Percentiles rank a stretch among this genome's conserved stretches.
phyloP scores from a whole-genome alignment of 2,329 filamentous ascomycete species.

The Trichoderma brevicompactum region DNA sequence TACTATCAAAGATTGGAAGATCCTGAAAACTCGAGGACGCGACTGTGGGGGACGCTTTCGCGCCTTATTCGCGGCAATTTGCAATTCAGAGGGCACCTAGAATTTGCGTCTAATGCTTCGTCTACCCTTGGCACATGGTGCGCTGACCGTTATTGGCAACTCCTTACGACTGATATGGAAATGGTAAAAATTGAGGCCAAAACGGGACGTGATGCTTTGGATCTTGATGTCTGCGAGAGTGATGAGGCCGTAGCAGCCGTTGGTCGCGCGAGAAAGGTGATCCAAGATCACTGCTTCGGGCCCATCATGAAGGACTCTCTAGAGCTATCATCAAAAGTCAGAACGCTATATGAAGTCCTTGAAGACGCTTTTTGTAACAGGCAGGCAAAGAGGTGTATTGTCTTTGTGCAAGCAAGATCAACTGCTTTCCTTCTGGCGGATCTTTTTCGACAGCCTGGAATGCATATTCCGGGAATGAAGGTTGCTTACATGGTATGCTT shows the following conservation, averaged over 20 bases:
- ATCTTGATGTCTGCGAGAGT: slow-evolving; percentile 30
- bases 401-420: slow-evolving; percentile 81
- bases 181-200: slow-evolving; percentile 63
- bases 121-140: slow-evolving; percentile 81
- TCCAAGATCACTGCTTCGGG: slow-evolving; percentile 56
- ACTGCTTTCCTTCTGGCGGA: slow-evolving; percentile 75
- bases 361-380: slow-evolving; percentile 67
- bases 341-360: slow-evolving; percentile 64
- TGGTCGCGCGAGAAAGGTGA: slow-evolving; percentile 59
- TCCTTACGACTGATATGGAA: slow-evolving; percentile 67
- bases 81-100: slow-evolving; percentile 61
- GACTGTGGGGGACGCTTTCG: slow-evolving; percentile 64
- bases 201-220: slow-evolving; percentile 47
- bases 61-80: slow-evolving; percentile 46
- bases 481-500: slow-evolving; percentile 64
- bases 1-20: slow-evolving; percentile 51
- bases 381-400: slow-evolving; percentile 64
- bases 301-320: slow-evolving; percentile 34
- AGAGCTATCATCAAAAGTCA: slow-evolving; percentile 74
- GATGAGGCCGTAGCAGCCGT: slow-evolving; percentile 62
- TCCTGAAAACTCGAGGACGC: slow-evolving; percentile 60
- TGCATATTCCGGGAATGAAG: slow-evolving; percentile 63
- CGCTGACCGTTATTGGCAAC: slow-evolving; percentile 78
- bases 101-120: slow-evolving; percentile 62
- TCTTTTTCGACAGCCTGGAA: slow-evolving; percentile 61